These are phyloP conservation scores for Penicillium polonicum DNA, from an alignment of 2,329 filamentous ascomycete species.

Conservation along the genomic window DNA sequence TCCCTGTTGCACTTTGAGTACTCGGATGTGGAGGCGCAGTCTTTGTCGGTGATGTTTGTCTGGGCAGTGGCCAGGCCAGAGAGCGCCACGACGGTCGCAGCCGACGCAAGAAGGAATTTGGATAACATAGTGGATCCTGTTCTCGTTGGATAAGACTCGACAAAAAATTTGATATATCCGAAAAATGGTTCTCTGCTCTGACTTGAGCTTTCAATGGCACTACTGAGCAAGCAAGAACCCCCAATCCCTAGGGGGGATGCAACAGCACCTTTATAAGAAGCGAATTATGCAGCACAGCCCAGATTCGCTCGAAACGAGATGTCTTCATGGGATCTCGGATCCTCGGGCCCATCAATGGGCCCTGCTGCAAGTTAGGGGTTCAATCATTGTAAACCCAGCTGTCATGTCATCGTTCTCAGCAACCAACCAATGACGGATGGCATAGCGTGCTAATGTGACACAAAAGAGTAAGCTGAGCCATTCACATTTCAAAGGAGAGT, in stretches of 20 bases:
- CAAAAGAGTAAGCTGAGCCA: conserved; percentile 2
- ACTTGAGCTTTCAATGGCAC: neutral
- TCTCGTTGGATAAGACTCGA: neutral
- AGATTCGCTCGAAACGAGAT: neutral
- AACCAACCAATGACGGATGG: neutral
- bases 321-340: neutral
- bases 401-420: conserved; percentile 22
- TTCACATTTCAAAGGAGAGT: neutral
- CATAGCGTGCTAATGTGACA: neutral
- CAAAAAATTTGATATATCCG: neutral
- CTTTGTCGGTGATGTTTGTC: conserved; percentile 25
- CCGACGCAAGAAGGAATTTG: conserved; percentile 13
- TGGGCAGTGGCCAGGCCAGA: conserved; percentile 19
- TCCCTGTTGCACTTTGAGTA: conserved; percentile 24
- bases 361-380: conserved; percentile 8
- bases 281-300: neutral
- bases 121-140: conserved; percentile 16
- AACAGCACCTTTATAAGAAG: conserved; percentile 2
- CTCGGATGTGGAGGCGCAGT: conserved; percentile 19
- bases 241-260: neutral
- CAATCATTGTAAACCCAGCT: conserved; percentile 21
- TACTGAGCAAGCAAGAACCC: neutral
- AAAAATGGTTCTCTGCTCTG: neutral
- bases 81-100: conserved; percentile 10
- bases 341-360: conserved; percentile 1